These are phyloP conservation scores for Chrysosporium keratinophilum DNA, from an alignment of 2,329 filamentous ascomycete genomes.

Conservation along the genomic window DNA sequence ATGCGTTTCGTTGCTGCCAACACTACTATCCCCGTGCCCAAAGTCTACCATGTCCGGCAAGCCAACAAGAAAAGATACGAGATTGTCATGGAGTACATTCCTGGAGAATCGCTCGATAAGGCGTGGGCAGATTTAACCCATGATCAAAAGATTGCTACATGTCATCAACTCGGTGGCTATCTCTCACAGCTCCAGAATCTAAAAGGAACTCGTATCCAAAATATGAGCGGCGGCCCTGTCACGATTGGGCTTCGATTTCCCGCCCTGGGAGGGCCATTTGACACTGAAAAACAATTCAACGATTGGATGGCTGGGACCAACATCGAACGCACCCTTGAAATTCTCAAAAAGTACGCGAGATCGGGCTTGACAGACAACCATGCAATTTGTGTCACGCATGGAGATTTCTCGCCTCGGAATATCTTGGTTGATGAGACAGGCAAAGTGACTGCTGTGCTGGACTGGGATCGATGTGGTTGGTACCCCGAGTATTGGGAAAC, in stretches of 20 bases:
- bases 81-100: not conserved
- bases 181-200: not conserved
- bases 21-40: conserved; percentile 7
- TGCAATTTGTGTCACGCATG: conserved; percentile 14
- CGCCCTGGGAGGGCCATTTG: conserved; percentile 5
- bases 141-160: conserved; percentile 2
- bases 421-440: conserved; percentile 16
- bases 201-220: conserved; percentile 1
- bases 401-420: conserved; percentile 16
- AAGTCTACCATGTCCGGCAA: not conserved
- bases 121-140: conserved; percentile 2
- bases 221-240: not conserved
- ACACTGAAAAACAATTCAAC: conserved; percentile 12
- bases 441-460: conserved; percentile 17
- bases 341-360: not conserved
- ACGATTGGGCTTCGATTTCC: not conserved
- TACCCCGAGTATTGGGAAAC: conserved; percentile 18
- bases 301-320: not conserved
- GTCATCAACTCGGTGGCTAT: conserved; percentile 4
- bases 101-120: conserved; percentile 4
- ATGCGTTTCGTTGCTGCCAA: not conserved
- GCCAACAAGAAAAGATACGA: not conserved
- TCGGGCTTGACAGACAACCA: not conserved
- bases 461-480: conserved; percentile 19
- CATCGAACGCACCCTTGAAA: not conserved